These are phyloP conservation scores for Ophioceras dolichostomum DNA, from an alignment of 2,329 filamentous ascomycete genomes.

Conservation along the genomic window DNA sequence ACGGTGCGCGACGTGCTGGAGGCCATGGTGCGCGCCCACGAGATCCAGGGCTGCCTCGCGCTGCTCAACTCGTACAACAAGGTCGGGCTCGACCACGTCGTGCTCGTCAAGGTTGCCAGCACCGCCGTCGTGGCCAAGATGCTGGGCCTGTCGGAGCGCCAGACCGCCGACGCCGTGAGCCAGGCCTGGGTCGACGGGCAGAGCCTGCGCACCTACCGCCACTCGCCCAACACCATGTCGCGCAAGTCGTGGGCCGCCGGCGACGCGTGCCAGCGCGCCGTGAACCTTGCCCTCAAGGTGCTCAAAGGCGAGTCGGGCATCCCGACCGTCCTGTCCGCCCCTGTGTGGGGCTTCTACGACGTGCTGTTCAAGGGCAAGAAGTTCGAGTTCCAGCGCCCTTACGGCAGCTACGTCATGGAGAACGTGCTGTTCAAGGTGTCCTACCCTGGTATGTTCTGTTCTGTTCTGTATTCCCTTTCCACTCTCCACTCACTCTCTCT, in stretches of 20 bases:
- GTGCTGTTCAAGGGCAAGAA: constrained; percentile 92
- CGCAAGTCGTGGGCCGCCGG: constrained; percentile 98
- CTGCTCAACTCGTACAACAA: constrained; percentile 98
- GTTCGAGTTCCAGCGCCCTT: constrained; percentile 91
- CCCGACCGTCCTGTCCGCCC: constrained; percentile 83
- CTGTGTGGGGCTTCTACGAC: constrained; percentile 97
- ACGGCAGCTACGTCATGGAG: constrained; percentile 99
- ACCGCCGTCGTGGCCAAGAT: constrained; percentile 91
- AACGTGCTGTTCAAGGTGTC: constrained; percentile 99
- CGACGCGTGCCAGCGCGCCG: constrained; percentile 91
- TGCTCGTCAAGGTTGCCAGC: constrained; percentile 94
- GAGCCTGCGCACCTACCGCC: constrained; percentile 89
- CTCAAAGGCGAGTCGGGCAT: constrained; percentile 83
- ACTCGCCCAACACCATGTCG: constrained; percentile 98
- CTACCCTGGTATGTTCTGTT: constrained; percentile 60
- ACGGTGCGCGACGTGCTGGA: constrained; percentile 86
- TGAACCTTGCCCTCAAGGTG: constrained; percentile 84
- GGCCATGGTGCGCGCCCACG: constrained; percentile 98
- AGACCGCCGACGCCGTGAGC: constrained; percentile 90
- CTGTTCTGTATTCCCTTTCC: neutral
- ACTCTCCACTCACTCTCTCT: too few relatives aligned
- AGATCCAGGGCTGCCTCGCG: constrained; percentile 94
- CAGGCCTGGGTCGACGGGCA: constrained; percentile 98
- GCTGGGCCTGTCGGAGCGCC: constrained; percentile 76
- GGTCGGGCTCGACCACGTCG: constrained; percentile 94